Base-by-base conservation (phyloP, 2,329 filamentous ascomycete genomes). In the Albifimbria verrucaria region DNA sequence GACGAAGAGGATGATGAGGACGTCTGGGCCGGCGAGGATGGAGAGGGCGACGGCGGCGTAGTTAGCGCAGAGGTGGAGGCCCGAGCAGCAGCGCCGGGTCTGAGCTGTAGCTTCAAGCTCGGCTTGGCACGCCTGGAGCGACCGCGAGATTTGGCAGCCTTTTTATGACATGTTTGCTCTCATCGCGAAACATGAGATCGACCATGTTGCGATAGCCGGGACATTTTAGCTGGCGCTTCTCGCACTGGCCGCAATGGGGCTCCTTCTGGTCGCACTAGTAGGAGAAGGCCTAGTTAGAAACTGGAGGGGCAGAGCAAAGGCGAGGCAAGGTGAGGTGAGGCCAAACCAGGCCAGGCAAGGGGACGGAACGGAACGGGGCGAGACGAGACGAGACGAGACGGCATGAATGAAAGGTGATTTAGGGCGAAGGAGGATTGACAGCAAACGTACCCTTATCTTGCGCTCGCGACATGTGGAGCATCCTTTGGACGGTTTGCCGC, bases 111-210 rank as follows among this genome's bases (percentile, higher is more conserved):
- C 11, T n/a, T 39, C 32, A 39, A 39, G 32, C 32, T 55, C 25
- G 58, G 54, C 43, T 67, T 68, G 52, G 59, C 62, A 41, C 51
- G 52, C 22, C 56, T 55, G 28, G 59, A 62, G 50, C 63, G 64
- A 20, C 62, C 58, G 23, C 64, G 61, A 48, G 55, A 59, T 52
- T 71, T 72, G 50, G 71, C 73, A 45, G 76, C 77, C 65, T 79
- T 81, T 59, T 76, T 75, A 79, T 79, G 52, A 83, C 79, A 61
- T 80, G 77, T 26, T 72, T 74, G 57, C 77, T 83, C 63, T 83
- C 77, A 59, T 83, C 78, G 42, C 80, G 75, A 58, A 83, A 83
- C 72, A 83, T 81, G 55, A 83, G 72, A 57, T 83, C 80, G 41
- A 80, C 74, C 48, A 78, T 69, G 56, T 80, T 79, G 43, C 80